These are phyloP conservation scores for Salix udensis DNA, from an alignment of 345 rosid genomes.

Conservation along the genomic window DNA sequence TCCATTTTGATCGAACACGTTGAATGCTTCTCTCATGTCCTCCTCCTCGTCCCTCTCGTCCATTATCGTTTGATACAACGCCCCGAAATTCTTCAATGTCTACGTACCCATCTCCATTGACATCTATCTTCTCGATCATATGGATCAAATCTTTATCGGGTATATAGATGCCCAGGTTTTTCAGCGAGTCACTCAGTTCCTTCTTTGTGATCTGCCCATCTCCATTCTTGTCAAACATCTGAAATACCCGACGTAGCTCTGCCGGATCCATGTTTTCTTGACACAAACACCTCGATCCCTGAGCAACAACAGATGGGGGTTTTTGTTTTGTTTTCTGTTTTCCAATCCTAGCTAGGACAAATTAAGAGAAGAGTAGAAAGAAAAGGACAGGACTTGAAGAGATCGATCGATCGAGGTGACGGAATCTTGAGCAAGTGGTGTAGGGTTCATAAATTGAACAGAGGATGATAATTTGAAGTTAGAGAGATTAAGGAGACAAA, in stretches of 20 bases:
- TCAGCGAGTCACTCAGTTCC: slow-evolving; percentile 64
- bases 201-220: slow-evolving; percentile 74
- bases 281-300: neutral
- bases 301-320: neutral
- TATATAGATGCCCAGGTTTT: slow-evolving; percentile 66
- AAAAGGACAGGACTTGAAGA: no score
- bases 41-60: slow-evolving; percentile 75
- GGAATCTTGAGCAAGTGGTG: no score
- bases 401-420: no score
- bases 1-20: slow-evolving; percentile 83
- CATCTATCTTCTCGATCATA: slow-evolving; percentile 85
- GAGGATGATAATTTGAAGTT: no score
- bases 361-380: no score
- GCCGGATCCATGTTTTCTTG: slow-evolving; percentile 46
- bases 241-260: slow-evolving; percentile 74
- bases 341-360: no score
- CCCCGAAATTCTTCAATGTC: slow-evolving; percentile 91
- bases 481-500: no score
- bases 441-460: no score
- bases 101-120: slow-evolving; percentile 74
- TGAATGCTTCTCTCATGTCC: slow-evolving; percentile 83
- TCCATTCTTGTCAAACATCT: slow-evolving; percentile 84
- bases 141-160: slow-evolving; percentile 58
- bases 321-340: no score
- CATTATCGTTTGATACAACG: slow-evolving; percentile 73